Percentiles rank a stretch among this genome's conserved stretches.
phyloP scores from a whole-genome alignment of 768 basidiomycete species.

The Amanita fuliginea region DNA sequence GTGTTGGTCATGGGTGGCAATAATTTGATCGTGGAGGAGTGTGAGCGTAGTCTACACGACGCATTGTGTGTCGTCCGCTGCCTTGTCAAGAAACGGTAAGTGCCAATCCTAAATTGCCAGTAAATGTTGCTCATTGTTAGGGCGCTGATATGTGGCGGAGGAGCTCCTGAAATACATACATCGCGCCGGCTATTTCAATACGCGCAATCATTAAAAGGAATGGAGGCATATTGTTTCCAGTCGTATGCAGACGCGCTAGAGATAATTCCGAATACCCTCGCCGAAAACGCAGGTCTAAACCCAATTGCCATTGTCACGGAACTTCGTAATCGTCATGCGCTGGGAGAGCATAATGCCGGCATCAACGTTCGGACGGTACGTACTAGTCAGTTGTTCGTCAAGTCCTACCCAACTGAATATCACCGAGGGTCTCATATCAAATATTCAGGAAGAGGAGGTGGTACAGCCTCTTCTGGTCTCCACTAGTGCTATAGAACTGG shows the following conservation, averaged over 20 bases:
- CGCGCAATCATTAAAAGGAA: conserved; percentile 88
- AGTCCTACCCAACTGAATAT: not conserved
- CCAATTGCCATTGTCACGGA: conserved; percentile 98
- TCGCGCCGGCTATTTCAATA: conserved; percentile 86
- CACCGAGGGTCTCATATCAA: conserved; percentile 82
- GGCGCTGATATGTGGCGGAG: conserved; percentile 91
- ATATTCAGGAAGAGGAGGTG: conserved; percentile 96
- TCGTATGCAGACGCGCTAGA: conserved; percentile 97
- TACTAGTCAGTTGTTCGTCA: not conserved
- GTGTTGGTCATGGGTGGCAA: conserved; percentile 94
- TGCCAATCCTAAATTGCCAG: conserved; percentile 1
- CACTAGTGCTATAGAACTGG: conserved; percentile 88
- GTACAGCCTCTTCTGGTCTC: conserved; percentile 92
- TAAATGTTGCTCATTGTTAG: conserved; percentile 18
- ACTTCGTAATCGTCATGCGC: conserved; percentile 90
- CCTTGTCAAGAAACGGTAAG: conserved; percentile 94
- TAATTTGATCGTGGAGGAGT: conserved; percentile 89
- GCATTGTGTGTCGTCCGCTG: conserved; percentile 98
- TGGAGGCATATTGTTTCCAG: conserved; percentile 99
- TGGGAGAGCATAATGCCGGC: conserved; percentile 89
- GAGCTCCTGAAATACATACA: conserved; percentile 96
- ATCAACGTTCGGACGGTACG: conserved; percentile 95
- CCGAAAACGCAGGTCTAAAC: conserved; percentile 97
- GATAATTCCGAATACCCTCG: conserved; percentile 94
- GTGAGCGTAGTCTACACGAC: conserved; percentile 95